Percentiles rank a stretch among this genome's conserved stretches.
phyloP scores from a whole-genome alignment of 2,329 filamentous ascomycete species.

The Stagonosporopsis cucurbitacearum region DNA sequence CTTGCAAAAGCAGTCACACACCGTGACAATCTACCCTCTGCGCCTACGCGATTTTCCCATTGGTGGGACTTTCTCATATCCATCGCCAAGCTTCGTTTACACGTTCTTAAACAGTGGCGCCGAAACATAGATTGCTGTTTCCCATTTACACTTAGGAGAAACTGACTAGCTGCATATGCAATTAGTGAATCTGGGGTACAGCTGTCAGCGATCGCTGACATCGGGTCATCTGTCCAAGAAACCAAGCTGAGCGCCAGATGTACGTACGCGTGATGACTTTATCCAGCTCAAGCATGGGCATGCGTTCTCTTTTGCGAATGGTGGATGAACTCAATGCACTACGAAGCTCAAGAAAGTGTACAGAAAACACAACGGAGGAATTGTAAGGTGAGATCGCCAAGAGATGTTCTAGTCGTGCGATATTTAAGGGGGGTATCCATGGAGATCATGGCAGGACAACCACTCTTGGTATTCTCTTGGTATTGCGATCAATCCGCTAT shows the following conservation, averaged over 20 bases:
- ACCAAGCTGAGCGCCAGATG: slow-evolving; percentile 10
- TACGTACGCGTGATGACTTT: neutral
- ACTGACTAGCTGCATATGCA: slow-evolving; percentile 9
- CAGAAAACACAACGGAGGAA: slow-evolving; percentile 25
- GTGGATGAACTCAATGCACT: slow-evolving; percentile 26
- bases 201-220: slow-evolving; percentile 9
- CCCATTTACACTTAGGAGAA: slow-evolving; percentile 10
- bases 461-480: slow-evolving; percentile 17
- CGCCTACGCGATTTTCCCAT: slow-evolving; percentile 23
- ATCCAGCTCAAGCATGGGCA: slow-evolving; percentile 9
- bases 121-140: slow-evolving; percentile 23
- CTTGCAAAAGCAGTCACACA: neutral
- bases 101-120: slow-evolving; percentile 24
- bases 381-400: slow-evolving; percentile 14
- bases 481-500: slow-evolving; percentile 17
- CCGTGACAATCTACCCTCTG: slow-evolving; percentile 6
- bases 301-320: slow-evolving; percentile 22
- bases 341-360: slow-evolving; percentile 2
- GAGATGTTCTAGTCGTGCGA: slow-evolving; percentile 9
- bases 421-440: slow-evolving; percentile 28
- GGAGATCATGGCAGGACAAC: slow-evolving; percentile 19
- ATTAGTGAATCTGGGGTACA: slow-evolving; percentile 16
- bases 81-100: slow-evolving; percentile 27
- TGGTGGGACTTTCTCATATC: slow-evolving; percentile 29
- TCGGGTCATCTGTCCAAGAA: slow-evolving; percentile 13